Percentiles rank a stretch among this genome's conserved stretches.
Evolutionary conservation across 495 filamentous ascomycete species (phyloP).

Genomic region (Neurospora sp.): DNA sequence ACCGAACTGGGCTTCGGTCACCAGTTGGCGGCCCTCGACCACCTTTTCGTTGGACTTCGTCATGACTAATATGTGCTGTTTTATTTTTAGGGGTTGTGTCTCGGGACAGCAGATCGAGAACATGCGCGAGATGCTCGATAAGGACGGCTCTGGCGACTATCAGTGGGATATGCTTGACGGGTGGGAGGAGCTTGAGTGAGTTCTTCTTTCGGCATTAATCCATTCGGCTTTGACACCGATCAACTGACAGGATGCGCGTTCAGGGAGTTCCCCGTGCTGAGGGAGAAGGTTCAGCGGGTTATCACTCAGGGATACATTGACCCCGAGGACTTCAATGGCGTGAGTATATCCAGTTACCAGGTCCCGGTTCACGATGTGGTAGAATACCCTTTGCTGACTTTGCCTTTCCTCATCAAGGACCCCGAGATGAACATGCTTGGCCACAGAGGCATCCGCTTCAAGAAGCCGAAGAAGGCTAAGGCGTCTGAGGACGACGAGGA

Average conservation of each 20-base stretch:
- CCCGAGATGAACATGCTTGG: slow-evolving; percentile 58
- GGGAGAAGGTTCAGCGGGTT: slow-evolving; percentile 53
- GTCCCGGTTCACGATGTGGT: neutral
- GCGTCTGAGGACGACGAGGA: slow-evolving; percentile 16
- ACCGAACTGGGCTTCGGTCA: neutral
- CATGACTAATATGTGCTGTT: neutral
- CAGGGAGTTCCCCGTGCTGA: slow-evolving; percentile 34
- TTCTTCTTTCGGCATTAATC: neutral
- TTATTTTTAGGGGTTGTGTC: slow-evolving; percentile 59
- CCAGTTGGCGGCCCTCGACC: neutral
- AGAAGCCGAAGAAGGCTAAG: slow-evolving; percentile 29
- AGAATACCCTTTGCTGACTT: slow-evolving; percentile 8
- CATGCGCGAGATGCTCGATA: slow-evolving; percentile 35
- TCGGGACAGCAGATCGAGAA: slow-evolving; percentile 54
- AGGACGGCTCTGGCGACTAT: slow-evolving; percentile 23
- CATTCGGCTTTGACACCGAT: neutral
- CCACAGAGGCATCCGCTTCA: slow-evolving; percentile 46
- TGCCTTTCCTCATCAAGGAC: slow-evolving; percentile 37
- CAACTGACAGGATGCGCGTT: neutral
- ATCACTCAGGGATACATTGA: slow-evolving; percentile 62
- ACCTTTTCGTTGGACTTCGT: slow-evolving; percentile 3
- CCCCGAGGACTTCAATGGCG: slow-evolving; percentile 69
- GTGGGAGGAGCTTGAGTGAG: slow-evolving; percentile 54
- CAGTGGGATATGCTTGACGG: slow-evolving; percentile 51
- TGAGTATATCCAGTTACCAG: slow-evolving; percentile 31